A percentile compares a stretch with the other conserved stretches of the same genome.
Evolutionary conservation across 2,329 filamentous ascomycete species (phyloP).

Genomic region (Ophiostoma perfectum): DNA sequence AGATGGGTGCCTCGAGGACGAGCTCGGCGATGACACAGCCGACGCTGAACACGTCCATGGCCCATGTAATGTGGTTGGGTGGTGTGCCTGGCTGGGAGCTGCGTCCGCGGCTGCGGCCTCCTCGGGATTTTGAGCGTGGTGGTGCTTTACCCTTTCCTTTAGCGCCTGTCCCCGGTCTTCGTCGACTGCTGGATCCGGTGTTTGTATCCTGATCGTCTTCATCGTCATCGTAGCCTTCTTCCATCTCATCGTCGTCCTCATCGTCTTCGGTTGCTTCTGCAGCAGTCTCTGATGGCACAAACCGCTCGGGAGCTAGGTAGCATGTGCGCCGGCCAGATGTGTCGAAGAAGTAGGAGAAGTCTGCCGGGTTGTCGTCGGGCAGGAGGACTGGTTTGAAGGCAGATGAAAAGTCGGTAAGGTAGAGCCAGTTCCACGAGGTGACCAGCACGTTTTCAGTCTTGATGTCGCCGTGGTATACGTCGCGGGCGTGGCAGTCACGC

Average conservation of each 20-base stretch:
- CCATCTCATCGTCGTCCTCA: constrained; percentile 45
- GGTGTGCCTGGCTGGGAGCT: constrained; percentile 12
- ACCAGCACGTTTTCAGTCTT: constrained; percentile 97
- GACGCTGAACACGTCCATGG: constrained; percentile 97
- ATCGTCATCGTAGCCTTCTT: constrained; percentile 37
- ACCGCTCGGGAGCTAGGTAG: constrained; percentile 91
- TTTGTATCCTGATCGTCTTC: constrained; percentile 6
- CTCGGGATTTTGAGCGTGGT: neutral
- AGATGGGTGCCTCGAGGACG: constrained; percentile 93
- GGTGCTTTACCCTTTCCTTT: neutral
- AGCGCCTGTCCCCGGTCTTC: neutral
- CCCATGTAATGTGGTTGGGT: constrained; percentile 58
- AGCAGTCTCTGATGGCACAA: constrained; percentile 65
- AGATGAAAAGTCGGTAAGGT: constrained; percentile 94
- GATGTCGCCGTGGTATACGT: constrained; percentile 95
- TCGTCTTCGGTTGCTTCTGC: constrained; percentile 16
- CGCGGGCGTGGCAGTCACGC: constrained; percentile 81
- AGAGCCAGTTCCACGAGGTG: constrained; percentile 99
- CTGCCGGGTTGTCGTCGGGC: constrained; percentile 92
- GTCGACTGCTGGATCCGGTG: neutral
- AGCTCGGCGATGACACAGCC: constrained; percentile 96
- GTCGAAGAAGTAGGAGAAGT: constrained; percentile 98
- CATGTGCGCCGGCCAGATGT: constrained; percentile 86
- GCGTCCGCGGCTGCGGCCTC: neutral
- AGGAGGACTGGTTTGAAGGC: constrained; percentile 91